These are phyloP conservation scores for Thinopyrum elongatum DNA, from an alignment of 176 grass and related monocot species.

Conservation along the genomic window DNA sequence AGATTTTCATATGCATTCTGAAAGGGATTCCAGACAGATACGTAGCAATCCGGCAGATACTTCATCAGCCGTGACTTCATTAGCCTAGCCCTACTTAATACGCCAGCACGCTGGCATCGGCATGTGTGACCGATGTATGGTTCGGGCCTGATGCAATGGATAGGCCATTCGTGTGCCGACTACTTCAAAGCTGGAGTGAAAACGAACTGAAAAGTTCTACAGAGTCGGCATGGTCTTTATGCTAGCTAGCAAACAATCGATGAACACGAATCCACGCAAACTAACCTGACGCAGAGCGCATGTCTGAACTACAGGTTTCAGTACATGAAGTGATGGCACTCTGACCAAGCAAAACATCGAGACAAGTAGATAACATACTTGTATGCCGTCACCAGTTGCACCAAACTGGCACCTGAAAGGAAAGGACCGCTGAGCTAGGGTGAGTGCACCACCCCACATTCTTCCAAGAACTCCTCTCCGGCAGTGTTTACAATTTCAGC, in stretches of 20 bases:
- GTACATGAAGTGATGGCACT: no score
- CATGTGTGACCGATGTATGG: background rate
- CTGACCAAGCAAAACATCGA: background rate
- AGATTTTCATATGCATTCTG: background rate
- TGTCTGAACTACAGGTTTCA: background rate
- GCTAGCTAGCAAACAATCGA: background rate
- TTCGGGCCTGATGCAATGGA: background rate
- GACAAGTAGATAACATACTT: background rate
- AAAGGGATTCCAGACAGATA: constrained; percentile 20
- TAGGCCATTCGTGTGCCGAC: background rate
- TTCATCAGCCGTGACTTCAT: background rate
- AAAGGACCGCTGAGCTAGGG: no score
- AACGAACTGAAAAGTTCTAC: background rate
- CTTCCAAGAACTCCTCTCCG: no score
- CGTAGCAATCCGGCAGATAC: background rate
- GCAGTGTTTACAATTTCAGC: no score
- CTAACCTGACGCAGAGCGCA: background rate
- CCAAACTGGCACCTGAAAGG: no score
- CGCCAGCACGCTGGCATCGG: background rate
- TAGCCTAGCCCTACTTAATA: background rate
- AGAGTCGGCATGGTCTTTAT: background rate
- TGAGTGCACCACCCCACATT: no score
- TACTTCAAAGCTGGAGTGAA: background rate
- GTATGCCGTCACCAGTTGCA: no score
- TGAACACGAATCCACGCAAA: background rate